Evolutionary conservation across 352 stramenopile species (phyloP), one percentile per base, ranked within the genome.

Genomic region (Pythium brassicae): DNA sequence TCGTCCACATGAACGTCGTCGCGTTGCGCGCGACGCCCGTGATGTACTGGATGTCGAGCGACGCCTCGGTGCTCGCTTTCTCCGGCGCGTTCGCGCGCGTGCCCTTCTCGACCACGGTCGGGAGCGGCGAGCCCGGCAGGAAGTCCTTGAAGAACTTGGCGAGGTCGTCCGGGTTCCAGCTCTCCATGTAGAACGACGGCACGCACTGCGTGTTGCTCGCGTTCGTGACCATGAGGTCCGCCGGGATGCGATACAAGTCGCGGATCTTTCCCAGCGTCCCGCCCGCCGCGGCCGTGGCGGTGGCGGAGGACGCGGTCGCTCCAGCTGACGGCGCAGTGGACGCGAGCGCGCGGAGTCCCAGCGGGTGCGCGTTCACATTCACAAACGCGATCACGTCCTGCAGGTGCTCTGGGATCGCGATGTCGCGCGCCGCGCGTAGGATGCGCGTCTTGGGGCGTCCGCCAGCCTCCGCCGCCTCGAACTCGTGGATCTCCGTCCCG

Each of bases 31-130:
- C 81, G 15, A 96, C 61, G 17, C 83, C 86, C 19, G 85, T 96
- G 46, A 97, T 78, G 64, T 97, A 97, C 64, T 97, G 82, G 40
- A 97, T 66, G 59, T 97, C 91, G 1, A 97, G 66, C 19, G 83
- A 95, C 12, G 84, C 83, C 64, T 97, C 90, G 0, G 73, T 87
- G 32, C 66, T 84, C 6, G 77, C 61, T 0, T 62, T 48, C 10
- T 62, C 45, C 4, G 66, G 63, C 11, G 59, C 43, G 49, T 92
- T 89, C 19, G 72, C 57, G 19, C 83, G 78, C 8, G 57, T 55
- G 32, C 77, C 76, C 22, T 88, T 80, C 43, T 83, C 72, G 25
- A 90, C 62, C 7, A 94, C 69, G 0, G 29, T 63, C 7, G 85
- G 85, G 6, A 75, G 43, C 1, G 26, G 63, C 7, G 87, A 69